Percentiles rank a stretch among this genome's conserved stretches.
These are phyloP conservation scores for Lactifluus pinguis DNA, from an alignment of 768 basidiomycete species.

Conservation along the genomic window DNA sequence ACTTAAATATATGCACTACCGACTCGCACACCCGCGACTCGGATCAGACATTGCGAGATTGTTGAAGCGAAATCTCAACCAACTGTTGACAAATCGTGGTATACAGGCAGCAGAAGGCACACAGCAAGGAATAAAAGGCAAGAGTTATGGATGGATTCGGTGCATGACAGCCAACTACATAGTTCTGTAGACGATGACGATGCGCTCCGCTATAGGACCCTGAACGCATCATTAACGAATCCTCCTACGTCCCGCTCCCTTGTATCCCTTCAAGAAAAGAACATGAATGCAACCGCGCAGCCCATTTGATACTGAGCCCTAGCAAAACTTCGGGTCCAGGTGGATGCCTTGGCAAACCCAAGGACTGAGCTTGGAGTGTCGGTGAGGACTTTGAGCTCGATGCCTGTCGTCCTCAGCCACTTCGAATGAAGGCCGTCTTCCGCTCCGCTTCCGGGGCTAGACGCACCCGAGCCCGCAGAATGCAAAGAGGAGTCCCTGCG, in stretches of 20 bases:
- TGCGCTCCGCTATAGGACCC: neutral
- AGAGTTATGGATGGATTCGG: too few species aligned
- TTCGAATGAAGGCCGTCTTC: neutral
- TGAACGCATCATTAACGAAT: neutral
- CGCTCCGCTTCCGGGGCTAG: neutral
- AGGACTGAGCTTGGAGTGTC: neutral
- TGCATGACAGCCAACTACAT: neutral
- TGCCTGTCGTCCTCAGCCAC: neutral
- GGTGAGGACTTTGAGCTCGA: neutral
- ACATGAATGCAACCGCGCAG: slow-evolving; percentile 8
- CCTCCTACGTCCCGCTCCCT: slow-evolving; percentile 2
- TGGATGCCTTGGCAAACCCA: neutral
- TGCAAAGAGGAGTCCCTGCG: neutral
- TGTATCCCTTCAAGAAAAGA: slow-evolving; percentile 17
- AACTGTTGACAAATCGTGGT: too few species aligned
- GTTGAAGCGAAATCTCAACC: too few species aligned
- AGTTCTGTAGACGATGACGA: neutral
- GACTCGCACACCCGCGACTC: too few species aligned
- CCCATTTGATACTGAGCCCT: slow-evolving; percentile 18
- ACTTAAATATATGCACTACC: too few species aligned
- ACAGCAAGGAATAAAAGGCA: too few species aligned
- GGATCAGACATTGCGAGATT: too few species aligned
- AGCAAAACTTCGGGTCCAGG: neutral
- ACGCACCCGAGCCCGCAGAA: neutral
- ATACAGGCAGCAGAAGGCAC: too few species aligned